phyloP scores from a whole-genome alignment of 768 basidiomycete species.

The Auriculariales sp. region DNA sequence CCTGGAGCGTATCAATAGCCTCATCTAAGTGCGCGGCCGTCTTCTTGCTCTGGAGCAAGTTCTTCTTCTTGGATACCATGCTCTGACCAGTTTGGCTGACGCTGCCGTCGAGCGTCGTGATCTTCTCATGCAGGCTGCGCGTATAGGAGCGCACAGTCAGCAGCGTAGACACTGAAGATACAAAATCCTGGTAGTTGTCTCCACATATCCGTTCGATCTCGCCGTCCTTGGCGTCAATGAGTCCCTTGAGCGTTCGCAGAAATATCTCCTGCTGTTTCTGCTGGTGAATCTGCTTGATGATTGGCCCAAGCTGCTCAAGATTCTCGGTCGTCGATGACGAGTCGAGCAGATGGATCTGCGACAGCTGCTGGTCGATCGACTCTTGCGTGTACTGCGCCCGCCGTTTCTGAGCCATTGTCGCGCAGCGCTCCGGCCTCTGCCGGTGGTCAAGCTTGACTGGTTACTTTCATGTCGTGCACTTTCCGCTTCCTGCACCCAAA shows the following conservation, averaged over 20 bases:
- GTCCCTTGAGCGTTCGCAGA: slow-evolving; percentile 68
- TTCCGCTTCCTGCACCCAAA: no score
- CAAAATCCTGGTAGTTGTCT: slow-evolving; percentile 97
- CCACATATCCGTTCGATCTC: slow-evolving; percentile 95
- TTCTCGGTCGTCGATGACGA: slow-evolving; percentile 84
- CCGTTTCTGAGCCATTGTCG: slow-evolving; percentile 15
- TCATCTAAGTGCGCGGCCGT: slow-evolving; percentile 92
- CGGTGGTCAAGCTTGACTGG: no score
- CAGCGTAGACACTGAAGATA: slow-evolving; percentile 90
- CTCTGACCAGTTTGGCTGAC: slow-evolving; percentile 79
- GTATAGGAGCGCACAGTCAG: slow-evolving; percentile 95
- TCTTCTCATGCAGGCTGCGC: slow-evolving; percentile 81
- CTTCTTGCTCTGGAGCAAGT: slow-evolving; percentile 77
- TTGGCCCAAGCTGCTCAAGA: slow-evolving; percentile 86
- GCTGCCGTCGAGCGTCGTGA: slow-evolving; percentile 73
- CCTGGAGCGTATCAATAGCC: slow-evolving; percentile 89
- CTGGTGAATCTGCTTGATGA: slow-evolving; percentile 86
- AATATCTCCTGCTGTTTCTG: slow-evolving; percentile 82
- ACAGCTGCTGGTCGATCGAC: slow-evolving; percentile 76
- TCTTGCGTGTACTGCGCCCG: slow-evolving; percentile 65
- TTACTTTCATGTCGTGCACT: no score
- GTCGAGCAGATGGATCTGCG: slow-evolving; percentile 82
- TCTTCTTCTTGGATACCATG: slow-evolving; percentile 87
- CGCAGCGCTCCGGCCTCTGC: not conserved
- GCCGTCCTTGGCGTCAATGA: slow-evolving; percentile 85